Percentiles rank a stretch among this genome's conserved stretches.
Evolutionary conservation across 2,329 filamentous ascomycete genomes (phyloP).

Genomic region (Nigrospora osmanthi): DNA sequence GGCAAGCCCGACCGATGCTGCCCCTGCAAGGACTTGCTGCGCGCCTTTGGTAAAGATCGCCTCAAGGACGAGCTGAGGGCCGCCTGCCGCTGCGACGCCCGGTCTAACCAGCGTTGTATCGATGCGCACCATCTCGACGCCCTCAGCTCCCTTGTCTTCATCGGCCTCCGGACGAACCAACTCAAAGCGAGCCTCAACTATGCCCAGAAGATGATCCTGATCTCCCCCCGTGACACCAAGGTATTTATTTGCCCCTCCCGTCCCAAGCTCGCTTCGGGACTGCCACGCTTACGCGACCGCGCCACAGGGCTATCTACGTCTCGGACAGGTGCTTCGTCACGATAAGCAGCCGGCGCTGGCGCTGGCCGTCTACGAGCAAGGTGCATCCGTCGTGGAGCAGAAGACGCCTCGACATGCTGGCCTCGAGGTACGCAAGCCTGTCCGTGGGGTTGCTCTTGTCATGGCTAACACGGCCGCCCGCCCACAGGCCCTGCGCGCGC

Average conservation of each 20-base stretch:
- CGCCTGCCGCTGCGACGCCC: conserved; percentile 14
- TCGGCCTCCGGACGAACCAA: conserved; percentile 9
- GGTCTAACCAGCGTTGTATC: conserved; percentile 13
- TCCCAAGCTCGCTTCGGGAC: not conserved
- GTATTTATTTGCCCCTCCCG: conserved; percentile 7
- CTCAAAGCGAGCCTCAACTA: conserved; percentile 4
- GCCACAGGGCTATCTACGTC: conserved; percentile 13
- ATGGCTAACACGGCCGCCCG: conserved; percentile 1
- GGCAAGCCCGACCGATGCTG: not conserved
- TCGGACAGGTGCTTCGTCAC: conserved; percentile 17
- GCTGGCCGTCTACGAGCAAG: conserved; percentile 13
- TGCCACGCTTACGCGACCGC: not conserved
- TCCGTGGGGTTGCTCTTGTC: not conserved
- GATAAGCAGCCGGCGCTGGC: conserved; percentile 9
- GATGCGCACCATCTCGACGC: not conserved
- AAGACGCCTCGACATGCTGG: conserved; percentile 13
- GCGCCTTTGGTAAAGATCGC: conserved; percentile 7
- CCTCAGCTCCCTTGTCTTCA: conserved; percentile 2
- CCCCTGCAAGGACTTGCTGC: not conserved
- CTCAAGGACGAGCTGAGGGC: conserved; percentile 13
- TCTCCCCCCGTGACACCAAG: conserved; percentile 17
- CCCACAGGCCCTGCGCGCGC: conserved; percentile 4
- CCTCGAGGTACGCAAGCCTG: conserved; percentile 9
- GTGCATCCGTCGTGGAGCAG: conserved; percentile 14
- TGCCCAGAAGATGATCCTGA: conserved; percentile 16